Evolutionary conservation across 495 filamentous ascomycete species (phyloP), one percentile per base, ranked within the genome.

Genomic region (Friedmanniomyces simplex): DNA sequence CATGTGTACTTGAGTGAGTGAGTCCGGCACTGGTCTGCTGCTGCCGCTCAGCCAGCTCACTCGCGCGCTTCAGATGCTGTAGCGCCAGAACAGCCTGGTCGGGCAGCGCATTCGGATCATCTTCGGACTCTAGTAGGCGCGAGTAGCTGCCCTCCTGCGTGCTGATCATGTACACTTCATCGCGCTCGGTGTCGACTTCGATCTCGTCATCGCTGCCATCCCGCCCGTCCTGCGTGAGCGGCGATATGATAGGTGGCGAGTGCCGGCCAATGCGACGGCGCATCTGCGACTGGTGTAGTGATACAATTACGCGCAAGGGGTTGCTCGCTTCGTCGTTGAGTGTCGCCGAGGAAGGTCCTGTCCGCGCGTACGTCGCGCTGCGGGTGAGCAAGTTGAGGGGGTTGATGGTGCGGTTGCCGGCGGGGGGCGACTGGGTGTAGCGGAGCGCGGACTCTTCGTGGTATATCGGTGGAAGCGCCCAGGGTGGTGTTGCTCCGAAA

Each of bases 371-470:
- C 34, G 34, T 37, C 8, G 34, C 34, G 34, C 34, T 37, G 8
- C 34, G 34, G 8, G 13, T 3, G 18, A 43, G 39, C 39, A 43
- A 2, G 39, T 43, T 13, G 39, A 16, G 39, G 2, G 39, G 4
- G 39, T 43, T 43, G 39, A 43, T 20, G 39, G 39, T 5, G 18
- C 52, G 34, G 32, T 54, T 25, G 21, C 21, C 34, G 8, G n/a
- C 34, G 8, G n/a, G 10, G 14, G 21, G 51, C 11, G 37, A 14
- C 51, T 41, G 51, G 12, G 51, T 54, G 32, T 41, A 54, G 34
- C 51, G 51, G n/a, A 54, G n/a, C 37, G 51, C 32, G 12, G 51
- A 54, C 20, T 54, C 51, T 25, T 54, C n/a, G 34, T 41, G n/a
- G 21, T 41, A 54, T 2, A n/a, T 3, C 18, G 51, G 51, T 30